Percentiles rank a stretch among this genome's conserved stretches.
phyloP scores from a whole-genome alignment of 257 asterid genomes.

The Nyctanthes arbortristis region DNA sequence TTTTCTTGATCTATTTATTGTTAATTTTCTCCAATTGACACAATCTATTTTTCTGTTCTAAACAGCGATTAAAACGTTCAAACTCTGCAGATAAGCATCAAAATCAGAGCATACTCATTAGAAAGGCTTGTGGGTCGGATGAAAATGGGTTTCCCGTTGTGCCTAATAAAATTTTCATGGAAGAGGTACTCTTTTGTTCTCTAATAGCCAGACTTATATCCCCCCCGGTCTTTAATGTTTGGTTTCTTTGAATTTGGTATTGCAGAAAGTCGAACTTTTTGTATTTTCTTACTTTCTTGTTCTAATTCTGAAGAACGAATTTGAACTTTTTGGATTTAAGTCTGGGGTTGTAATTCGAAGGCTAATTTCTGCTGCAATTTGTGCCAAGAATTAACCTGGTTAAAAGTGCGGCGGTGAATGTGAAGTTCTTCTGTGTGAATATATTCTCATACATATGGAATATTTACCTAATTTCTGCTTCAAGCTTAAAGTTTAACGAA shows the following conservation, averaged over 20 bases:
- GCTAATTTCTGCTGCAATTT: too few species aligned
- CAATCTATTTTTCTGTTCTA: constrained; percentile 11
- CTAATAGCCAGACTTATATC: not conserved
- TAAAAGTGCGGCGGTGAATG: not conserved
- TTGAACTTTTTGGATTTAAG: constrained; percentile 2
- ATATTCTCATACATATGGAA: not conserved
- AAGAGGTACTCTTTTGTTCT: constrained; percentile 59
- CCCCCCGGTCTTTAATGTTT: not conserved
- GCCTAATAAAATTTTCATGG: constrained; percentile 64
- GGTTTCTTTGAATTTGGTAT: not conserved
- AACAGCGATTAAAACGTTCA: constrained; percentile 54
- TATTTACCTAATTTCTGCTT: not conserved
- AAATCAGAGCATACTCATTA: constrained; percentile 28
- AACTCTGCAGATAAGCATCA: constrained; percentile 35
- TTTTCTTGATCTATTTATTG: not conserved
- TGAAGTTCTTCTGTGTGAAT: not conserved
- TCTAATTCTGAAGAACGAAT: not conserved
- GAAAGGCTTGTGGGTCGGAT: constrained; percentile 52
- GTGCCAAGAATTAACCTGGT: not conserved
- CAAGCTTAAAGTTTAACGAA: not conserved
- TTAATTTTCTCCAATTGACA: not conserved
- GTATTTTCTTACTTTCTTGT: constrained; percentile 2
- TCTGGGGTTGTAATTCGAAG: not conserved
- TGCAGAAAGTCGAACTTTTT: not conserved
- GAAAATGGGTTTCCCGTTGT: constrained; percentile 46